Evolutionary conservation across 2,329 filamentous ascomycete genomes (phyloP).

Genomic region (Neopestalotiopsis clavispora): DNA sequence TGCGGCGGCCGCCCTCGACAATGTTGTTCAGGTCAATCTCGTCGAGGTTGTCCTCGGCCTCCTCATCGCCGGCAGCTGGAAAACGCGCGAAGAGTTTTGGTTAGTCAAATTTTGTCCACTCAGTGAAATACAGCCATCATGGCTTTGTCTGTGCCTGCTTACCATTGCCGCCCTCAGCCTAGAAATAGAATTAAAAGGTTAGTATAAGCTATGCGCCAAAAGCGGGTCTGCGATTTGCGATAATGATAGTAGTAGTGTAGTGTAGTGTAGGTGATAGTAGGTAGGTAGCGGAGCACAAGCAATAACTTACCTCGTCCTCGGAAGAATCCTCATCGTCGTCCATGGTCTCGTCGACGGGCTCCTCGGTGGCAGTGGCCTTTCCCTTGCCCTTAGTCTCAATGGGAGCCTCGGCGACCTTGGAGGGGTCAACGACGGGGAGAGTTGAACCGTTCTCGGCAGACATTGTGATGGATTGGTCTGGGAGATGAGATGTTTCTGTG

Average conservation of each 20-base stretch:
- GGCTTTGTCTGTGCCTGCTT: constrained; percentile 10
- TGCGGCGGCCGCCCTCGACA: constrained; percentile 77
- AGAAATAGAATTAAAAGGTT: background rate
- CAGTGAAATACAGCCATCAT: too few relatives aligned
- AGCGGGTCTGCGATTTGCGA: background rate
- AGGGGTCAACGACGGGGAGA: constrained; percentile 48
- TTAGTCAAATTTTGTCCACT: constrained; percentile 29
- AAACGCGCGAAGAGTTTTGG: constrained; percentile 21
- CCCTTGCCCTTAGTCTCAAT: constrained; percentile 83
- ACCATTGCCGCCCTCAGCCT: constrained; percentile 13
- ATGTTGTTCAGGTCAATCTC: constrained; percentile 93
- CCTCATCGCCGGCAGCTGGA: constrained; percentile 61
- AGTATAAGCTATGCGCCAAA: constrained; percentile 14
- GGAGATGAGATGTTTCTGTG: background rate
- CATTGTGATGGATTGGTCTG: constrained; percentile 42
- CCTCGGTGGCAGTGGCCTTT: constrained; percentile 67
- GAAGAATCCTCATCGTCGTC: constrained; percentile 70
- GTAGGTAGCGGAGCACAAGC: background rate
- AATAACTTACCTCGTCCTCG: constrained; percentile 66
- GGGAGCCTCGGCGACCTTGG: constrained; percentile 47
- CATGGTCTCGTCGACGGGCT: constrained; percentile 67
- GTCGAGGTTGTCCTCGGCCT: constrained; percentile 82
- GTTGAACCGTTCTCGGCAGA: constrained; percentile 54
- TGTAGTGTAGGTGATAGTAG: constrained; percentile 17
- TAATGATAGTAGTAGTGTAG: background rate